phyloP scores from a whole-genome alignment of 345 rosid genomes.

The Kandelia obovata region DNA sequence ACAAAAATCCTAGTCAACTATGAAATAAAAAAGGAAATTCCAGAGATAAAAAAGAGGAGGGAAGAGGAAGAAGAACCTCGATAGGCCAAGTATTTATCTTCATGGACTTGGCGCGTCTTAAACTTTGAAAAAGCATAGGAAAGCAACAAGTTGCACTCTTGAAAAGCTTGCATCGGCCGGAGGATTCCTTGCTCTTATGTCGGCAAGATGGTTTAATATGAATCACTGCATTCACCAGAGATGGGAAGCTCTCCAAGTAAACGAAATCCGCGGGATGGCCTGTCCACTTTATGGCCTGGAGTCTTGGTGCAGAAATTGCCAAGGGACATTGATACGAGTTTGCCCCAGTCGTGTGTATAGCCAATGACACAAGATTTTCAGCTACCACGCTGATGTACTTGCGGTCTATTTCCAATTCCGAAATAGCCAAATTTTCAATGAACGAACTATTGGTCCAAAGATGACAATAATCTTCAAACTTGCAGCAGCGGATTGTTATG shows the following conservation, averaged over 20 bases:
- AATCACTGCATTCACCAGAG: slow-evolving; percentile 8
- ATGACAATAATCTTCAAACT: not conserved
- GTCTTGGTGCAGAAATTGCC: slow-evolving; percentile 5
- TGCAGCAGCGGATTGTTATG: slow-evolving; percentile 1
- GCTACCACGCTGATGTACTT: not conserved
- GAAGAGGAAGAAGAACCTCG: slow-evolving; percentile 9
- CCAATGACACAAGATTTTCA: slow-evolving; percentile 1
- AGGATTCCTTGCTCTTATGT: slow-evolving; percentile 10
- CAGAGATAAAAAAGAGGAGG: not conserved
- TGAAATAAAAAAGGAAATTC: not conserved
- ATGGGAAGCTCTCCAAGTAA: slow-evolving; percentile 9
- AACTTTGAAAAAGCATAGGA: slow-evolving; percentile 12
- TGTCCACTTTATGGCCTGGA: slow-evolving; percentile 9
- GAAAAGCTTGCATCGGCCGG: slow-evolving; percentile 12
- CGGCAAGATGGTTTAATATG: slow-evolving; percentile 12
- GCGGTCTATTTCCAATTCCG: slow-evolving; percentile 5
- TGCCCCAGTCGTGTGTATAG: slow-evolving; percentile 4
- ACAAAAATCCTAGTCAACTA: not conserved
- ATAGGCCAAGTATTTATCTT: slow-evolving; percentile 18
- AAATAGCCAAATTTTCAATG: slow-evolving; percentile 2
- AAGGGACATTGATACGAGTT: slow-evolving; percentile 4
- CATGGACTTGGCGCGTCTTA: slow-evolving; percentile 8
- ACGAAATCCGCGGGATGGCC: slow-evolving; percentile 19
- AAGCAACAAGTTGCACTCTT: slow-evolving; percentile 16
- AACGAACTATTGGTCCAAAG: slow-evolving; percentile 2